phyloP scores from a whole-genome alignment of 1,284 basidiomycete species.

The Austroboletus olivaceoglutinosus region DNA sequence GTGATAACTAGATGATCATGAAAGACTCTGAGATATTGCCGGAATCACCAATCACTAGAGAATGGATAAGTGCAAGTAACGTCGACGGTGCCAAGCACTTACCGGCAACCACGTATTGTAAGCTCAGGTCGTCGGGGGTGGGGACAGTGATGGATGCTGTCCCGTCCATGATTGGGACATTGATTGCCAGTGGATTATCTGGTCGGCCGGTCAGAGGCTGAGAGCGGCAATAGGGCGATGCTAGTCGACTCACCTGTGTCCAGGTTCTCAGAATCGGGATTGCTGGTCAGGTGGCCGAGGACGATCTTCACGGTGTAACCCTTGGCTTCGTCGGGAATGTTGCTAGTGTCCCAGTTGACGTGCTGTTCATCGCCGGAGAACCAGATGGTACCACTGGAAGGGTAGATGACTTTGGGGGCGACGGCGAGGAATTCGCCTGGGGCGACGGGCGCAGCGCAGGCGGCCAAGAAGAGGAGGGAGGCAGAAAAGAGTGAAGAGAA shows the following conservation, averaged over 20 bases:
- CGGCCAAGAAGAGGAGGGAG: conserved; percentile 19
- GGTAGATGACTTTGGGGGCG: conserved; percentile 46
- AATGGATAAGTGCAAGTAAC: conserved; percentile 4
- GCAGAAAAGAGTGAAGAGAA: conserved; percentile 20
- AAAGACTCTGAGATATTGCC: conserved; percentile 19
- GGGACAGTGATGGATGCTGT: conserved; percentile 37
- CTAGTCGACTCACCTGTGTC: conserved; percentile 38
- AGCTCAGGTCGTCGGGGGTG: no score
- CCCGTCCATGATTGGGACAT: conserved; percentile 41
- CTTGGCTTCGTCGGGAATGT: conserved; percentile 33
- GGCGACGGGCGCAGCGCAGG: conserved; percentile 31
- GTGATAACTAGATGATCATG: conserved; percentile 17
- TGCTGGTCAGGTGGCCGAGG: conserved; percentile 34
- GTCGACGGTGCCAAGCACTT: conserved; percentile 14
- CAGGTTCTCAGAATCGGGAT: conserved; percentile 39
- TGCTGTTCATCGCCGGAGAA: conserved; percentile 33
- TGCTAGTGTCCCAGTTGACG: conserved; percentile 43
- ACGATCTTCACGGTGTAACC: conserved; percentile 35
- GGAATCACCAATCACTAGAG: conserved; percentile 26
- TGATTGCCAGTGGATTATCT: conserved; percentile 44
- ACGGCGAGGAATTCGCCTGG: conserved; percentile 41
- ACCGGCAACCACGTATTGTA: conserved; percentile 41
- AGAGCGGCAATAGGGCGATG: background rate
- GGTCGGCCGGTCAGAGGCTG: conserved; percentile 7
- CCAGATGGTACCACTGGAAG: conserved; percentile 37